Percentiles rank a stretch among this genome's conserved stretches.
These are phyloP conservation scores for Hypoxylon perforatum DNA, from an alignment of 495 filamentous ascomycete species.

Conservation along the genomic window DNA sequence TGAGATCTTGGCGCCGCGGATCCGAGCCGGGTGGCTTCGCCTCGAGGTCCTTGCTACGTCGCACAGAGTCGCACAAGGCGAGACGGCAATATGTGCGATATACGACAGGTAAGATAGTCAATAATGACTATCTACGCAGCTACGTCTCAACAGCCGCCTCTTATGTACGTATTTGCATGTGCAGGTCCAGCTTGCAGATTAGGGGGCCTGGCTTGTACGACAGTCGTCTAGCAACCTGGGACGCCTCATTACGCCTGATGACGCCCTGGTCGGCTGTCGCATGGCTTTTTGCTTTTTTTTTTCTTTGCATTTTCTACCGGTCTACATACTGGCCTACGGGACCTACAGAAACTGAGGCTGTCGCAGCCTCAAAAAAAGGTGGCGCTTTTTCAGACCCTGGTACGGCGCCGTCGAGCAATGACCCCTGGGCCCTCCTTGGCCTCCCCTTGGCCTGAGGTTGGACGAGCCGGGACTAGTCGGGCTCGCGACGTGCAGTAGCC, in stretches of 20 bases:
- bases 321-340: no score
- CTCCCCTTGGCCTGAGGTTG: neutral
- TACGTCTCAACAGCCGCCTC: constrained; percentile 10
- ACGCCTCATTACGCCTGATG: no score
- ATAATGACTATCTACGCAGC: constrained; percentile 22
- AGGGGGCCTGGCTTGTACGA: neutral
- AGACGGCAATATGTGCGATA: constrained; percentile 22
- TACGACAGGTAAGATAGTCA: constrained; percentile 31
- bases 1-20: constrained; percentile 36
- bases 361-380: neutral
- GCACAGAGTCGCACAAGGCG: constrained; percentile 14
- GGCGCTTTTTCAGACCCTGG: neutral
- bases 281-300: no score
- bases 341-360: no score
- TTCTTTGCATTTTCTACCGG: no score
- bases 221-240: neutral
- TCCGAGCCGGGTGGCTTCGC: constrained; percentile 22
- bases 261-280: no score
- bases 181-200: constrained; percentile 5
- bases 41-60: constrained; percentile 9
- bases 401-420: neutral
- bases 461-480: constrained; percentile 7
- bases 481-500: constrained; percentile 16
- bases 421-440: neutral
- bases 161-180: constrained; percentile 26